These are phyloP conservation scores for Pseudonitzschia multistriata DNA, from an alignment of 108 stramenopile genomes.

Conservation along the genomic window DNA sequence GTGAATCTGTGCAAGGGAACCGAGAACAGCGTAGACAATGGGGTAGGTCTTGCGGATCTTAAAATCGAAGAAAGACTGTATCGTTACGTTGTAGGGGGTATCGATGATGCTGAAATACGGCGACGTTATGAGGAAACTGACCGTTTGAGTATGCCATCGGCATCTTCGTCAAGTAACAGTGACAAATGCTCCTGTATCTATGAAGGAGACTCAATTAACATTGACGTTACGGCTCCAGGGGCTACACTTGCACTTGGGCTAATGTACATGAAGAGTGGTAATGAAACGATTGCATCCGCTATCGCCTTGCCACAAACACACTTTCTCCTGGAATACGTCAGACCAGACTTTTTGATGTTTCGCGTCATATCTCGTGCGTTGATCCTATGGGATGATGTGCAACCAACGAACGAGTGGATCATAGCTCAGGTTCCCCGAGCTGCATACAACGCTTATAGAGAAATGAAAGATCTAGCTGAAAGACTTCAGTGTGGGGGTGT, in stretches of 20 bases:
- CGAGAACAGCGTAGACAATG: slow-evolving; percentile 38
- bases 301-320: slow-evolving; percentile 90
- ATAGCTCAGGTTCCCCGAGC: slow-evolving; percentile 78
- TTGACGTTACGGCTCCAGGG: slow-evolving; percentile 94
- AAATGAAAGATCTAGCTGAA: slow-evolving; percentile 50
- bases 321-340: slow-evolving; percentile 88
- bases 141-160: slow-evolving; percentile 36
- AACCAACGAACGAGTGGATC: slow-evolving; percentile 80
- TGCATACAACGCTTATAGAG: slow-evolving; percentile 51
- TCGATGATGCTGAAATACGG: slow-evolving; percentile 47
- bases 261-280: slow-evolving; percentile 89
- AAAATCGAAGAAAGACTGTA: slow-evolving; percentile 91
- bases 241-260: slow-evolving; percentile 92
- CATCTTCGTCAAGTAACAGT: slow-evolving; percentile 35
- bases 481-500: slow-evolving; percentile 11
- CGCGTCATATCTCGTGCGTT: slow-evolving; percentile 88
- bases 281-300: slow-evolving; percentile 69
- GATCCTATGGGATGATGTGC: slow-evolving; percentile 91
- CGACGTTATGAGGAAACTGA: slow-evolving; percentile 45
- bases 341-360: slow-evolving; percentile 92
- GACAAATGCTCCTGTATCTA: slow-evolving; percentile 83
- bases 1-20: slow-evolving; percentile 73
- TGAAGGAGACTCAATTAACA: slow-evolving; percentile 89
- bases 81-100: slow-evolving; percentile 81
- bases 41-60: slow-evolving; percentile 86